Conservation (phyloP, 2,329 filamentous ascomycete genomes). For the Colletotrichum camelliae region DNA sequence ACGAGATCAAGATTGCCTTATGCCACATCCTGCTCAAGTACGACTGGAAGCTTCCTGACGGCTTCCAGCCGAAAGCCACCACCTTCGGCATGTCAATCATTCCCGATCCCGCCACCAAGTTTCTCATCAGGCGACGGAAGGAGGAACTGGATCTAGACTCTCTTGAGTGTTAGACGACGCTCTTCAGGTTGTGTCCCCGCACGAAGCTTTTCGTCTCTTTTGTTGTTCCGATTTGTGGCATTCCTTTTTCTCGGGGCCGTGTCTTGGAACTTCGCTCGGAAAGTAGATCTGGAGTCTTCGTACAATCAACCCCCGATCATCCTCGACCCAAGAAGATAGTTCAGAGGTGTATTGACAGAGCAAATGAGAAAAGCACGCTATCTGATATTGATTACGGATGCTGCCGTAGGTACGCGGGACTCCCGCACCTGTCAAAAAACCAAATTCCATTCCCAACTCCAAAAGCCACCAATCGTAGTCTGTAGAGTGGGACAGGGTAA, state of each 20-base stretch:
- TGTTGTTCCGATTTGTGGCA: background rate
- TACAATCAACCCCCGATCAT: background rate
- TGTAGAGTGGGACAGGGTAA: background rate
- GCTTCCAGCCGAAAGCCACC: background rate
- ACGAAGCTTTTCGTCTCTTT: background rate
- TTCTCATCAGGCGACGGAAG: background rate
- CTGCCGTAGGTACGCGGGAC: background rate
- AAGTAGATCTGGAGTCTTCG: background rate
- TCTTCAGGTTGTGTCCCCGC: background rate
- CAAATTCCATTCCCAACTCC: background rate
- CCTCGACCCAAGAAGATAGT: background rate
- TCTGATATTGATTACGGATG: background rate
- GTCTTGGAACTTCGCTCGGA: background rate
- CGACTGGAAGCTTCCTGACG: slow-evolving; percentile 26
- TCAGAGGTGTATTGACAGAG: background rate
- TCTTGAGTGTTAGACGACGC: background rate
- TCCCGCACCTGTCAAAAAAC: background rate
- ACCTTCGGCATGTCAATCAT: background rate
- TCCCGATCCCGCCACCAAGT: background rate
- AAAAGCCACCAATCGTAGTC: background rate
- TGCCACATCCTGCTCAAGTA: slow-evolving; percentile 35
- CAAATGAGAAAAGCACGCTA: background rate
- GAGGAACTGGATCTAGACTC: slow-evolving; percentile 3
- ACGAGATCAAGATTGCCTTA: slow-evolving; percentile 39
- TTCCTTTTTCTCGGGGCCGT: background rate